Evolutionary conservation across 306 rosid genomes (phyloP).

Genomic region (Prunus salicina): DNA sequence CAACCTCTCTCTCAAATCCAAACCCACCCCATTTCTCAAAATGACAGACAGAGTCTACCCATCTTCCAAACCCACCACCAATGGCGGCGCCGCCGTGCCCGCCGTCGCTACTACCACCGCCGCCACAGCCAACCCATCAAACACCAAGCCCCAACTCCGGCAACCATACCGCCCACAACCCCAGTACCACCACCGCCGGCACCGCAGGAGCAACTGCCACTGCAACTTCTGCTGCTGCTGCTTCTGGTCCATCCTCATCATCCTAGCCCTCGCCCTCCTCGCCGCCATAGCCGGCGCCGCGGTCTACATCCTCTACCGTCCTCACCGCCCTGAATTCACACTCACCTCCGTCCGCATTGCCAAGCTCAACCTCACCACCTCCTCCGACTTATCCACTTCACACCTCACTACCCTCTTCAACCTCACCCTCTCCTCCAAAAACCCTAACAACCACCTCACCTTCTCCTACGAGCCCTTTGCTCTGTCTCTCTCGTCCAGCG

Average conservation of each 20-base stretch:
- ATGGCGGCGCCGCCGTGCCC: slow-evolving; percentile 27
- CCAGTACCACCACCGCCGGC: slow-evolving; percentile 46
- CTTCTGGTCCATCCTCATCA: slow-evolving; percentile 73
- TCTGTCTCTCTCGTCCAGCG: slow-evolving; percentile 36
- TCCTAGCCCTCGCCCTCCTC: slow-evolving; percentile 53
- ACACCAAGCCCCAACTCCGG: slow-evolving; percentile 37
- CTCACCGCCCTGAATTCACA: slow-evolving; percentile 87
- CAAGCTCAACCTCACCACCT: slow-evolving; percentile 66
- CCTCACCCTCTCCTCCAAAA: slow-evolving; percentile 67
- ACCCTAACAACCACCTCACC: slow-evolving; percentile 76
- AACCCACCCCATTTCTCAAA: slow-evolving; percentile 3
- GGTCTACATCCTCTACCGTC: slow-evolving; percentile 79
- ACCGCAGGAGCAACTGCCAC: slow-evolving; percentile 56
- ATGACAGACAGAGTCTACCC: slow-evolving; percentile 65
- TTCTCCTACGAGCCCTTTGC: slow-evolving; percentile 69
- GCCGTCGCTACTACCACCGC: neutral
- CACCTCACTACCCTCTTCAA: slow-evolving; percentile 67
- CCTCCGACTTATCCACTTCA: slow-evolving; percentile 61
- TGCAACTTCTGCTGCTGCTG: slow-evolving; percentile 85
- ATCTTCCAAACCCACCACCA: slow-evolving; percentile 49
- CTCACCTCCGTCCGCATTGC: slow-evolving; percentile 77
- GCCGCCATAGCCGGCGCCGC: slow-evolving; percentile 74
- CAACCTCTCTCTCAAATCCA: neutral
- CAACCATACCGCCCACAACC: slow-evolving; percentile 71
- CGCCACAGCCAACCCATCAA: slow-evolving; percentile 30